A percentile compares a stretch with the other conserved stretches of the same genome.
phyloP scores from a whole-genome alignment of 495 filamentous ascomycete genomes.

The Polyplosphaeria fusca region DNA sequence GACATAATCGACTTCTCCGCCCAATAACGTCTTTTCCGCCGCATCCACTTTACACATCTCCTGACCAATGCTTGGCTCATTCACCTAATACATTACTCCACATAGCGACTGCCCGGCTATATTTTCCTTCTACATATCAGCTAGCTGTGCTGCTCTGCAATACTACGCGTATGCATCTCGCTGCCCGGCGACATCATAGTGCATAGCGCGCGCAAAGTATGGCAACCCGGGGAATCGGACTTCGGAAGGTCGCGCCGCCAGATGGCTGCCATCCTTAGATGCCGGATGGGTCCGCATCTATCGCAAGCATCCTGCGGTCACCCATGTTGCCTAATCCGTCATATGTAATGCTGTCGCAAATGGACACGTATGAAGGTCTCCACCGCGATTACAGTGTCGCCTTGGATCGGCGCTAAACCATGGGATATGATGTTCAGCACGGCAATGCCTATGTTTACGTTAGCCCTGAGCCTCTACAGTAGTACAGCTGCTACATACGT shows the following conservation, averaged over 20 bases:
- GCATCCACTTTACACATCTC: slow-evolving; percentile 6
- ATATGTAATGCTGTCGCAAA: not conserved
- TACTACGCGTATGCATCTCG: not conserved
- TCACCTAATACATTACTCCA: not conserved
- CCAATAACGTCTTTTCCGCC: slow-evolving; percentile 21
- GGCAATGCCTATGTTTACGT: too few relatives aligned
- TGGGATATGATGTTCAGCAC: too few relatives aligned
- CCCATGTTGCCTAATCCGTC: slow-evolving; percentile 8
- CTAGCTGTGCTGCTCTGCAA: not conserved
- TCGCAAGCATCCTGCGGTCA: too few relatives aligned
- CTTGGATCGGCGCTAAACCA: too few relatives aligned
- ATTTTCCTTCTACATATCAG: not conserved
- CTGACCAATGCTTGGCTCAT: slow-evolving; percentile 10
- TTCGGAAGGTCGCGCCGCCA: too few relatives aligned
- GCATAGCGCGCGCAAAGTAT: not conserved
- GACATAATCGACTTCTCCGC: not conserved
- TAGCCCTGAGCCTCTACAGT: too few relatives aligned
- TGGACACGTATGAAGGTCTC: too few relatives aligned
- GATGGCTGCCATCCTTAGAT: too few relatives aligned
- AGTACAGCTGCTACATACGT: too few relatives aligned
- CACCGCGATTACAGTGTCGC: too few relatives aligned
- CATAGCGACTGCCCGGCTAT: slow-evolving; percentile 7
- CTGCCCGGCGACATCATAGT: slow-evolving; percentile 24
- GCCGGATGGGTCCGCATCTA: too few relatives aligned
- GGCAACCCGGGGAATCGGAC: not conserved